These are phyloP conservation scores for Suhomyces sp. DNA, from an alignment of 805 yeast species.

Conservation along the genomic window DNA sequence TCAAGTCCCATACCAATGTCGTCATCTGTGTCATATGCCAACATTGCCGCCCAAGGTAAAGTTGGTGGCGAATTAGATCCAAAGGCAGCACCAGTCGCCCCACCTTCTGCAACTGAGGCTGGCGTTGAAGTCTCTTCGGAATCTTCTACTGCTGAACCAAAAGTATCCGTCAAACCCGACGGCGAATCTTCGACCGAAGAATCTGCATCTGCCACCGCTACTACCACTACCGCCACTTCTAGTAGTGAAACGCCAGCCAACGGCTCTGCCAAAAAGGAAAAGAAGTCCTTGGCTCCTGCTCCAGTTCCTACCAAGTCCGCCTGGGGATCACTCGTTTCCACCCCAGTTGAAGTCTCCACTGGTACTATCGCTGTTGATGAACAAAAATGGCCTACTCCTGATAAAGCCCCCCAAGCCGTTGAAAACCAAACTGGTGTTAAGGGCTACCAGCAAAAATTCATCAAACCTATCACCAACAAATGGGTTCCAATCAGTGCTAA, in stretches of 20 bases:
- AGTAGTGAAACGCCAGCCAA: neutral
- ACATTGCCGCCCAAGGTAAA: conserved; percentile 40
- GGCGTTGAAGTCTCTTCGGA: conserved; percentile 7
- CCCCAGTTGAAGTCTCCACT: conserved; percentile 7
- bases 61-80: conserved; percentile 7
- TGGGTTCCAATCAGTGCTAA: conserved; percentile 48
- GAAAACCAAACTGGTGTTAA: conserved; percentile 13
- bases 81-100: conserved; percentile 7
- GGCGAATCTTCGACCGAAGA: neutral
- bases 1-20: neutral
- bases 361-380: conserved; percentile 33
- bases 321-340: conserved; percentile 33
- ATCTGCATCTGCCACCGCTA: conserved; percentile 3
- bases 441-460: conserved; percentile 31
- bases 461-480: conserved; percentile 42
- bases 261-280: conserved; percentile 19
- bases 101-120: conserved; percentile 8
- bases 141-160: conserved; percentile 9
- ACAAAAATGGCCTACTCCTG: conserved; percentile 46
- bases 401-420: conserved; percentile 20
- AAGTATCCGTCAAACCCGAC: too few species aligned
- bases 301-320: conserved; percentile 45
- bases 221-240: conserved; percentile 9
- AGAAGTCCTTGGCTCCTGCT: conserved; percentile 43
- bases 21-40: conserved; percentile 39